These are phyloP conservation scores for Heliamphora pulchella DNA, from an alignment of 179 eudicot species.

Conservation along the genomic window DNA sequence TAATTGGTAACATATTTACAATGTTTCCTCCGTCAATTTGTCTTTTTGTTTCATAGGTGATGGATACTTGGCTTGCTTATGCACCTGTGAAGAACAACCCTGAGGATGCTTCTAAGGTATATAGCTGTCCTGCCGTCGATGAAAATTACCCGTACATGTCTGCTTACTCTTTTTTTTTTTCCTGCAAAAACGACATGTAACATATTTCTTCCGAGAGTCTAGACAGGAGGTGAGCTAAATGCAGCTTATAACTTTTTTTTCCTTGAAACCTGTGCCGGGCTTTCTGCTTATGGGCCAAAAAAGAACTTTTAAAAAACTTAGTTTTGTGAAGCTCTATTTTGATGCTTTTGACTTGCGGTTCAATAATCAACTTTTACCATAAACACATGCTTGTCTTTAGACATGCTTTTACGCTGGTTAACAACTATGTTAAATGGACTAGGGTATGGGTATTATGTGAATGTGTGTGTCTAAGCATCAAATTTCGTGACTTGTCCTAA, in stretches of 20 bases:
- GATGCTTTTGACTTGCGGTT: neutral
- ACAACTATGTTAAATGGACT: no score
- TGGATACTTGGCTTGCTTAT: slow-evolving; percentile 97
- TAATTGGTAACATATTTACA: neutral
- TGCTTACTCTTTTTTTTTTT: neutral
- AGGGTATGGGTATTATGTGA: no score
- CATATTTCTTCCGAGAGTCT: slow-evolving; percentile 1
- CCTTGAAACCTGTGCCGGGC: no score
- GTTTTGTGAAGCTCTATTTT: no score
- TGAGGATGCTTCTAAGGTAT: slow-evolving; percentile 97
- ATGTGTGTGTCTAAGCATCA: no score
- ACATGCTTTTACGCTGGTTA: neutral
- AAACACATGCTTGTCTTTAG: neutral
- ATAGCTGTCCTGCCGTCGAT: neutral
- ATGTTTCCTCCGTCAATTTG: neutral
- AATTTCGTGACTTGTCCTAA: no score
- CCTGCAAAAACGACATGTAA: neutral
- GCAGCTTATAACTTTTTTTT: no score
- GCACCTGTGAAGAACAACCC: slow-evolving; percentile 99
- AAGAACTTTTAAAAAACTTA: no score
- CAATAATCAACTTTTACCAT: no score
- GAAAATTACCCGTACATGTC: neutral
- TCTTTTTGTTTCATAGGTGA: slow-evolving; percentile 42
- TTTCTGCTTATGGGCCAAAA: no score
- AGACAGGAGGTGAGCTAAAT: no score